Conservation (phyloP, 2,329 filamentous ascomycete genomes). For the Pseudogymnoascus sp. region DNA sequence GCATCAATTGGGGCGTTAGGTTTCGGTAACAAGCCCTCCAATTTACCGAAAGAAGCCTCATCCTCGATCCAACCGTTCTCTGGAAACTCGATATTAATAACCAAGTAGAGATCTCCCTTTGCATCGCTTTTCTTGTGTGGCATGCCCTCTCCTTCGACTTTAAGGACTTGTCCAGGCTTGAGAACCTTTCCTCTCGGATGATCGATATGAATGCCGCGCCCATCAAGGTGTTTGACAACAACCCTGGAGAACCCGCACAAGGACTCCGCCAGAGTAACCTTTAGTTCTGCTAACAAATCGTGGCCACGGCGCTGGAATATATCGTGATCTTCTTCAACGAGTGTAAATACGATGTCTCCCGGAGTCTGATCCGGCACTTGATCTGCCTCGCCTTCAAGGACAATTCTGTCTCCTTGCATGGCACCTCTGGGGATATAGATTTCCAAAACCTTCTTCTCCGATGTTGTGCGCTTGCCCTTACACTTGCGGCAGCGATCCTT, state of each 20-base stretch:
- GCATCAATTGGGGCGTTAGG: conserved; percentile 53
- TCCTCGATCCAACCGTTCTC: conserved; percentile 74
- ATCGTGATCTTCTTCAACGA: conserved; percentile 74
- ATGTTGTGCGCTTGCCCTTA: conserved; percentile 80
- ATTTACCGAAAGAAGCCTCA: conserved; percentile 58
- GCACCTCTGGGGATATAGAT: conserved; percentile 90
- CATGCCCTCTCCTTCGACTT: conserved; percentile 87
- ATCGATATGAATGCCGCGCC: conserved; percentile 74
- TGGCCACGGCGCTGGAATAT: conserved; percentile 74
- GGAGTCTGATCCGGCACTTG: conserved; percentile 82
- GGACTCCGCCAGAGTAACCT: conserved; percentile 74
- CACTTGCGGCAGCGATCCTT: conserved; percentile 99
- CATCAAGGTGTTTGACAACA: conserved; percentile 86
- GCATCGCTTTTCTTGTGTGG: conserved; percentile 76
- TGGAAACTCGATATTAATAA: conserved; percentile 82
- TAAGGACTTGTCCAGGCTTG: conserved; percentile 75
- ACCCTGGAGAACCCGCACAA: conserved; percentile 84
- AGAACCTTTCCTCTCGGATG: conserved; percentile 77
- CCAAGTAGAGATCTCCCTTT: conserved; percentile 80
- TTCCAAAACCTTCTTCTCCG: conserved; percentile 89
- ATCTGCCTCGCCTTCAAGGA: conserved; percentile 88
- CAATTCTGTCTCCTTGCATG: conserved; percentile 79
- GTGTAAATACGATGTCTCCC: conserved; percentile 85
- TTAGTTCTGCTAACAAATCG: conserved; percentile 74
- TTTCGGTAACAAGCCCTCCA: conserved; percentile 67